Percentiles rank a stretch among this genome's conserved stretches.
Evolutionary conservation across 495 filamentous ascomycete species (phyloP).

Genomic region (Apiosordaria backusii): DNA sequence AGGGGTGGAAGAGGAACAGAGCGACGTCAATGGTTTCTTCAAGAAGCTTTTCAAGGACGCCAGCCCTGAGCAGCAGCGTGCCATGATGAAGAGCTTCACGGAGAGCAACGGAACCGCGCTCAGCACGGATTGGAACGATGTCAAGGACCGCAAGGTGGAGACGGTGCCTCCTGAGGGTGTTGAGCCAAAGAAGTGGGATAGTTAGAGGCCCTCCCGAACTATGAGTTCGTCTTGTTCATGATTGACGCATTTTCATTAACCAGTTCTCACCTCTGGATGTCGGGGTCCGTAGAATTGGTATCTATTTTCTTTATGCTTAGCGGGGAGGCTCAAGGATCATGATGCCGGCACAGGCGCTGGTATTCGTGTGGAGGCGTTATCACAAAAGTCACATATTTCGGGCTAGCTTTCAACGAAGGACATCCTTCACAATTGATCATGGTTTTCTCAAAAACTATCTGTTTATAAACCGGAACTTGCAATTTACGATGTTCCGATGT

Average conservation of each 20-base stretch:
- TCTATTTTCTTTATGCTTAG: too few relatives aligned
- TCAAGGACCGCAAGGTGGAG: slow-evolving; percentile 67
- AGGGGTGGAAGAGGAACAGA: slow-evolving; percentile 59
- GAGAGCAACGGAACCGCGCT: slow-evolving; percentile 92
- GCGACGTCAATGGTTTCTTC: slow-evolving; percentile 82
- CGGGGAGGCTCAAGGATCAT: background rate
- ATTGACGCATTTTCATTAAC: too few relatives aligned
- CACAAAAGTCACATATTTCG: too few relatives aligned
- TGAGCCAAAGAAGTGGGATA: slow-evolving; percentile 64
- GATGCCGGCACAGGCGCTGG: background rate
- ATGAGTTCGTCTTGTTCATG: too few relatives aligned
- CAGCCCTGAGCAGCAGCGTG: slow-evolving; percentile 73
- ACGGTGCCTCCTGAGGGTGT: slow-evolving; percentile 73
- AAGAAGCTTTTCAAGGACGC: slow-evolving; percentile 82
- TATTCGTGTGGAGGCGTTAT: too few relatives aligned
- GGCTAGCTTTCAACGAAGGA: too few relatives aligned
- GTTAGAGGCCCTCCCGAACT: background rate
- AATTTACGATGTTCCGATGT: too few relatives aligned
- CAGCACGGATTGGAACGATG: slow-evolving; percentile 91
- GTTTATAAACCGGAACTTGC: too few relatives aligned
- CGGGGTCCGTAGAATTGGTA: too few relatives aligned
- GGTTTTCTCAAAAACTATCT: too few relatives aligned
- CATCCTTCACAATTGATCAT: too few relatives aligned
- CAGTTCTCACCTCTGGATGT: too few relatives aligned
- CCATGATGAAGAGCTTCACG: slow-evolving; percentile 96